phyloP scores from a whole-genome alignment of 2,329 filamentous ascomycete species.

The Nothophoma quercina region DNA sequence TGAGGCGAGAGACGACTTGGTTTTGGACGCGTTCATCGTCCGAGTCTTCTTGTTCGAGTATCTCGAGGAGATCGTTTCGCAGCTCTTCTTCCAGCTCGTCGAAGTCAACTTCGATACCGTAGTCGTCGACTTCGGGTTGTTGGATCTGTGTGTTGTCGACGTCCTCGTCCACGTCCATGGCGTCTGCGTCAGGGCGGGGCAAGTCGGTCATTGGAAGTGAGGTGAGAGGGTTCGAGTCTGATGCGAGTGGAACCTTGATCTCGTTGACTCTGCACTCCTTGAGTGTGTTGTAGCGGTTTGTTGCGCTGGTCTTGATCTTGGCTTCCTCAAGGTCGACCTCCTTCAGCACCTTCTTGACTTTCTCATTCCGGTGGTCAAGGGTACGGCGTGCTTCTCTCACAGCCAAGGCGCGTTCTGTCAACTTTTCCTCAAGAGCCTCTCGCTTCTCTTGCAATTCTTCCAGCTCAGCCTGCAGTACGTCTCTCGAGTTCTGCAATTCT shows the following conservation, averaged over 20 bases:
- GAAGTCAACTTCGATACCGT: constrained; percentile 91
- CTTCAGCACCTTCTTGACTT: constrained; percentile 78
- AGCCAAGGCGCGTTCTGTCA: constrained; percentile 74
- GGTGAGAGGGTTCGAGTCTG: constrained; percentile 76
- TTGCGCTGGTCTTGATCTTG: constrained; percentile 83
- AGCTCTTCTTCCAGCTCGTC: constrained; percentile 81
- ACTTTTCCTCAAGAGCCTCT: constrained; percentile 71
- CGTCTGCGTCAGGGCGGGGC: constrained; percentile 75
- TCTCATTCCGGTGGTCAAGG: constrained; percentile 82
- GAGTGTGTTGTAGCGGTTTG: constrained; percentile 82
- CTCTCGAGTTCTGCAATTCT: constrained; percentile 75
- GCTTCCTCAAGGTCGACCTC: constrained; percentile 82
- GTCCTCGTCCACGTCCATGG: constrained; percentile 87
- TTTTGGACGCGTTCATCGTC: constrained; percentile 55
- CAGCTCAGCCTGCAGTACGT: constrained; percentile 76
- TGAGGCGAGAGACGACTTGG: constrained; percentile 28
- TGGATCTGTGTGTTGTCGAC: constrained; percentile 60
- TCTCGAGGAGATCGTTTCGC: constrained; percentile 57
- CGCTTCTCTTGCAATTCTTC: constrained; percentile 77
- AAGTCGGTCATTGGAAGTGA: constrained; percentile 87
- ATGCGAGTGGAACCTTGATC: constrained; percentile 79
- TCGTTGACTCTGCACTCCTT: constrained; percentile 93
- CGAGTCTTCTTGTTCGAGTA: constrained; percentile 64
- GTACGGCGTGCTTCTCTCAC: constrained; percentile 81
- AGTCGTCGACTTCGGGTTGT: constrained; percentile 75